A percentile compares a stretch with the other conserved stretches of the same genome.
Conservation (phyloP, 2,329 filamentous ascomycete species). For the Fusarium siculi region DNA sequence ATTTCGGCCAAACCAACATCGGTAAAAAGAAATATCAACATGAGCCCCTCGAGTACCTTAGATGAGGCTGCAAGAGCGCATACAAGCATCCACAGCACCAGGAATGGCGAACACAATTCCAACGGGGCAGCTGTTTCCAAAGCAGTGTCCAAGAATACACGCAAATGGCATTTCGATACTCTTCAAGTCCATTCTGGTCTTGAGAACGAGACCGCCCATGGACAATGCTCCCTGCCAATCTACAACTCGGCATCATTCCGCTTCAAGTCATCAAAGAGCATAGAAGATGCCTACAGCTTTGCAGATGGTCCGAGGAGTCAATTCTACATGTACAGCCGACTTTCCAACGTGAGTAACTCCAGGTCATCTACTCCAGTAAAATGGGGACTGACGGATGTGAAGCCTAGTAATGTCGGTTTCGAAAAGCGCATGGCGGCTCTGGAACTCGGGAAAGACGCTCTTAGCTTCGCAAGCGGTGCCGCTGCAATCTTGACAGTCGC, state of each 20-base stretch:
- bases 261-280: neutral
- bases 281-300: neutral
- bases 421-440: conserved; percentile 9
- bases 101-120: neutral
- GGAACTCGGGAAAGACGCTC: neutral
- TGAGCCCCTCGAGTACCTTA: neutral
- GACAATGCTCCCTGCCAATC: neutral
- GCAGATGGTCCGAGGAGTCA: neutral
- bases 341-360: neutral
- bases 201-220: neutral
- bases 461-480: neutral
- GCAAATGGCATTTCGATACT: neutral
- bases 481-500: conserved; percentile 2
- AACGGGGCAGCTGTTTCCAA: neutral
- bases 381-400: neutral
- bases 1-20: neutral
- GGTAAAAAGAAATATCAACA: neutral
- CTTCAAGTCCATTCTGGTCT: neutral
- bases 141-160: neutral
- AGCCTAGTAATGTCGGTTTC: conserved; percentile 8
- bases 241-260: neutral
- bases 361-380: too few relatives aligned
- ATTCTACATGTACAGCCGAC: neutral
- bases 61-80: neutral
- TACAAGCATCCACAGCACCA: neutral